phyloP scores from a whole-genome alignment of 306 rosid genomes.

The Cyamopsis tetragonoloba region DNA sequence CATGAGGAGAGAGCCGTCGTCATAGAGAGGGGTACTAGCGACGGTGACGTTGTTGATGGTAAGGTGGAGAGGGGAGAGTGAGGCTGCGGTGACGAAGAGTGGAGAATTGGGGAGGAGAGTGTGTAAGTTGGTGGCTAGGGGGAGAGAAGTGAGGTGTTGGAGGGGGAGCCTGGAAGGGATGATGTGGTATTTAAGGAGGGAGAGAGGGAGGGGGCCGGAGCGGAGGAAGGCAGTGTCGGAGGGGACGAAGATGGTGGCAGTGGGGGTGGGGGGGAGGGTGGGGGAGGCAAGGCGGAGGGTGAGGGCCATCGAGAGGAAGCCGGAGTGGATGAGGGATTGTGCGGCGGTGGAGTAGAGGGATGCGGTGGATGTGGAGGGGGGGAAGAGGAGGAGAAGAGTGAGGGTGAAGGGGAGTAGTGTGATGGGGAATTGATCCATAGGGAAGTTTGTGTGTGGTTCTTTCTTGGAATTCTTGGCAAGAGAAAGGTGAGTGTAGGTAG shows the following conservation, averaged over 20 bases:
- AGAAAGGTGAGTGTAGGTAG: neutral
- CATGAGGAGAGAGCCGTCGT: neutral
- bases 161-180: conserved; percentile 24
- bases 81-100: neutral
- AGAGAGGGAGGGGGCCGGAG: conserved; percentile 31
- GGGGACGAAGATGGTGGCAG: conserved; percentile 47
- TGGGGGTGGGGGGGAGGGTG: conserved; percentile 6
- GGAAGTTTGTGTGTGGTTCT: too few relatives aligned
- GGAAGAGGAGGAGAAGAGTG: neutral
- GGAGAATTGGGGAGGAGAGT: conserved; percentile 14
- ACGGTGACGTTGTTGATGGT: conserved; percentile 9
- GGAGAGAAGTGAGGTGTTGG: conserved; percentile 9
- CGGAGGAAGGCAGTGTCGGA: conserved; percentile 31
- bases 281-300: conserved; percentile 34
- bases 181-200: conserved; percentile 38
- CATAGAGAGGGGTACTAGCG: neutral
- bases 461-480: neutral
- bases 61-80: neutral
- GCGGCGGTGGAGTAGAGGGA: conserved; percentile 18
- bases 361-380: neutral
- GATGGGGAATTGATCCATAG: neutral
- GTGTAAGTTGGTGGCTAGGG: neutral
- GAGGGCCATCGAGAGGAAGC: conserved; percentile 42
- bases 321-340: conserved; percentile 30
- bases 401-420: neutral